Evolutionary conservation across 208 protist species (phyloP).

Genomic region (Trypanosoma theileri): DNA sequence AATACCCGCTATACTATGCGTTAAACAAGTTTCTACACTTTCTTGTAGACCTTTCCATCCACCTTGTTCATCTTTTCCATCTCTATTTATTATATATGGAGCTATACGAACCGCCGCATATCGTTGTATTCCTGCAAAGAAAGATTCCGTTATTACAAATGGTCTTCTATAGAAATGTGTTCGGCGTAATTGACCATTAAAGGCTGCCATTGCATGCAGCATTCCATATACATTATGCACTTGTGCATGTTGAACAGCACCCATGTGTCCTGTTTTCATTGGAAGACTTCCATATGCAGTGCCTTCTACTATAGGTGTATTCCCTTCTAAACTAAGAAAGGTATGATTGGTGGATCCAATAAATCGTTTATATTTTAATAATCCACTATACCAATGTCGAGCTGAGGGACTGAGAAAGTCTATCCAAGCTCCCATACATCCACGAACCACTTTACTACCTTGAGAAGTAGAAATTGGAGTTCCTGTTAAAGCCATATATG

Average conservation of each 20-base stretch:
- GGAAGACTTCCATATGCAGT: conserved; percentile 84
- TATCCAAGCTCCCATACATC: conserved; percentile 43
- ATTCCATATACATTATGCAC: conserved; percentile 97
- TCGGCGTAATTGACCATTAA: conserved; percentile 74
- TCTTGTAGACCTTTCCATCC: conserved; percentile 41
- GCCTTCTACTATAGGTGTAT: conserved; percentile 92
- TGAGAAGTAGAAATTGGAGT: conserved; percentile 79
- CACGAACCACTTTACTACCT: no score
- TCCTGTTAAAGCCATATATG: conserved; percentile 44
- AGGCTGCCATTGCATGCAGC: conserved; percentile 61
- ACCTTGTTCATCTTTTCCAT: conserved; percentile 13
- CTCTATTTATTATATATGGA: neutral
- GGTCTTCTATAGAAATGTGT: conserved; percentile 66
- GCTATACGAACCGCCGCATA: conserved; percentile 89
- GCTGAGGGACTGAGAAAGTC: conserved; percentile 89
- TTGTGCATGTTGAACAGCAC: conserved; percentile 87
- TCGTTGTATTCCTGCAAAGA: conserved; percentile 96
- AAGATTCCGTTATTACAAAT: conserved; percentile 94
- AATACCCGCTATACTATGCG: conserved; percentile 88
- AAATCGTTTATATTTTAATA: conserved; percentile 89
- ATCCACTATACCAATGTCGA: conserved; percentile 85
- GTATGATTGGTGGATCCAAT: conserved; percentile 88
- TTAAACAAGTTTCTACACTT: conserved; percentile 80
- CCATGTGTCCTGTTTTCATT: conserved; percentile 77
- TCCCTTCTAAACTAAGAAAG: conserved; percentile 97